These are phyloP conservation scores for Cetradonia linearis DNA, from an alignment of 495 filamentous ascomycete genomes.

Conservation along the genomic window DNA sequence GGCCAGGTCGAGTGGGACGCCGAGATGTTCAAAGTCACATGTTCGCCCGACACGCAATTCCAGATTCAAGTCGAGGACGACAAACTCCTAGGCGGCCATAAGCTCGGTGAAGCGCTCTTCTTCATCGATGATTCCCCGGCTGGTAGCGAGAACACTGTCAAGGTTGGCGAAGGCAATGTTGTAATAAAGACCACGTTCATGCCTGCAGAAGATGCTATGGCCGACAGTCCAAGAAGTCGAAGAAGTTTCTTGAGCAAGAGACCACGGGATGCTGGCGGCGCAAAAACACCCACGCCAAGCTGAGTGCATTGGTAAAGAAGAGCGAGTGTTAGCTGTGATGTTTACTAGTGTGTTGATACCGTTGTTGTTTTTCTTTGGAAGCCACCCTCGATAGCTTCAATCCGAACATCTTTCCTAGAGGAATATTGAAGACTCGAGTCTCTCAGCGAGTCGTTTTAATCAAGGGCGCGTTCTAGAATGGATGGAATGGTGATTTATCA, in stretches of 20 bases:
- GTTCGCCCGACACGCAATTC: slow-evolving; percentile 77
- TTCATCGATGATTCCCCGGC: slow-evolving; percentile 66
- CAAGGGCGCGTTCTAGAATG: no score
- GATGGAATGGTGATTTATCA: no score
- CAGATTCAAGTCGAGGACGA: slow-evolving; percentile 75
- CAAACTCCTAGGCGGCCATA: slow-evolving; percentile 69
- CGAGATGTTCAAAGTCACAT: slow-evolving; percentile 66
- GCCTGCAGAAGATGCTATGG: slow-evolving; percentile 30
- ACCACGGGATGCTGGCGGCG: slow-evolving; percentile 22
- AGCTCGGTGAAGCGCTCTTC: slow-evolving; percentile 76
- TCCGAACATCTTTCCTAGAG: not conserved
- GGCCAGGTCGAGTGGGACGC: slow-evolving; percentile 56
- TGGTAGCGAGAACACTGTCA: slow-evolving; percentile 63
- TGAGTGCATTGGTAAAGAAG: not conserved
- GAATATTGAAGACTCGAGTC: no score
- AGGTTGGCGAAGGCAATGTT: slow-evolving; percentile 57
- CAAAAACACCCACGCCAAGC: slow-evolving; percentile 12
- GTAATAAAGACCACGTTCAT: slow-evolving; percentile 56
- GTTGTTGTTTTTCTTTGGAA: not conserved
- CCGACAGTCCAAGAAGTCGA: slow-evolving; percentile 46
- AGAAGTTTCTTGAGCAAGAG: slow-evolving; percentile 51
- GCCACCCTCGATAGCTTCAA: not conserved
- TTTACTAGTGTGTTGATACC: slow-evolving; percentile 13
- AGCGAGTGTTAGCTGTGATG: not conserved
- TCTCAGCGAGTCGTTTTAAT: not conserved